Base-by-base conservation (phyloP, 2,329 filamentous ascomycete species). In the Cladorrhinum sp. region DNA sequence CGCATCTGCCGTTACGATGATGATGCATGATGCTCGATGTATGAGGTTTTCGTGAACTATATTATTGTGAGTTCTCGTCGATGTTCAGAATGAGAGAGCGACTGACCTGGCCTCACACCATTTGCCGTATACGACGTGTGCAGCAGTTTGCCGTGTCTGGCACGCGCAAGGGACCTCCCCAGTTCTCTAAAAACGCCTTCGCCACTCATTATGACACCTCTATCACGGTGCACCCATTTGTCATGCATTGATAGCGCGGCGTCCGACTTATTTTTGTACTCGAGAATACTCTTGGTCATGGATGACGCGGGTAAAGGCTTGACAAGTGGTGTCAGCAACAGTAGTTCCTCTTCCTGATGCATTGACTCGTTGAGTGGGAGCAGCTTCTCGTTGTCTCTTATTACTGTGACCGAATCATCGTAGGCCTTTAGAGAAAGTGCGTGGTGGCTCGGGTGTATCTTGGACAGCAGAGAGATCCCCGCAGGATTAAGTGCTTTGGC, bases 111-210 rank as follows among this genome's bases (percentile, higher is more conserved):
- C 39, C 93, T 84, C 2, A 98, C 88, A 14, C 93, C 93, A 68
- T 96, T 96, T 1, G 92, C 91, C 0, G 94, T 97, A 71, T 98
- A 98, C 12, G 93, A 97, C 1, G 94, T 96, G 73, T 98, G 92
- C 16, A 97, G 79, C 5, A 97, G 85, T 69, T 95, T 91, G 20
- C 93, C 92, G 67, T 90, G 92, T 21, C 93, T 82, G 65, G 92
- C 90, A 57, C 94, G 84, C 10, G 94, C 93, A n/a, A 98, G 78
- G 6, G 91, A 91, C 67, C 91, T 86, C 1, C 94, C 94, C 23
- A 98, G 82, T 71, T 96, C 92, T 68, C 92, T 84, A 69, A 98
- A 98, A 0, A 98, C 92, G 28, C 90, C 88, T 75, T 98, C 94
- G 26, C 94, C 94, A 67, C 90, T 96, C 88, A 96, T 92, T 20